phyloP scores from a whole-genome alignment of 495 filamentous ascomycete genomes.

The Aspergillus sclerotioniger region DNA sequence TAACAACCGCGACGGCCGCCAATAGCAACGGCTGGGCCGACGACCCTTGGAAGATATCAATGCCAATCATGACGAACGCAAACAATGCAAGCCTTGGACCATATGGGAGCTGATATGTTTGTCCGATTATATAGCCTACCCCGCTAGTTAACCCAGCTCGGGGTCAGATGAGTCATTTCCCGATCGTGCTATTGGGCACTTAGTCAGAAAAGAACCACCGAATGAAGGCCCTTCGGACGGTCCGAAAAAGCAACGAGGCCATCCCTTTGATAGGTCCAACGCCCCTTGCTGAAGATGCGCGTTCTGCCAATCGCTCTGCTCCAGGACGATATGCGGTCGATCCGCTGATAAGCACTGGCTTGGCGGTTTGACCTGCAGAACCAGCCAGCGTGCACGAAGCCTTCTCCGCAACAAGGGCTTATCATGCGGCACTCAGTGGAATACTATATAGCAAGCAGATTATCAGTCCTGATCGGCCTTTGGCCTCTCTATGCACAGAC shows the following conservation, averaged over 20 bases:
- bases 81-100: not conserved
- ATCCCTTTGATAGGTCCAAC: not conserved
- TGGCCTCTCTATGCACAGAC: not conserved
- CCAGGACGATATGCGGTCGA: not conserved
- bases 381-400: not conserved
- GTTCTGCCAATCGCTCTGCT: not conserved
- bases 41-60: not conserved
- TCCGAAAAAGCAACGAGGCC: not conserved
- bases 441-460: not conserved
- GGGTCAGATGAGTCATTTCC: not conserved
- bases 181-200: not conserved
- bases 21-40: not conserved
- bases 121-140: not conserved
- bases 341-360: conserved; percentile 1
- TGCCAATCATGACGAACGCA: not conserved
- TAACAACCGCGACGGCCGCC: not conserved
- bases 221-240: not conserved
- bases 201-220: not conserved
- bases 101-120: not conserved
- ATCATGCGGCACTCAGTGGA: not conserved
- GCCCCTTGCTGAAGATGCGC: not conserved
- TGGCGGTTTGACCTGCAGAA: not conserved
- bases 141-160: not conserved
- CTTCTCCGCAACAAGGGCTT: not conserved
- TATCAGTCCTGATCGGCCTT: not conserved